Conservation (phyloP, 495 filamentous ascomycete genomes). For the Collariella sp. region DNA sequence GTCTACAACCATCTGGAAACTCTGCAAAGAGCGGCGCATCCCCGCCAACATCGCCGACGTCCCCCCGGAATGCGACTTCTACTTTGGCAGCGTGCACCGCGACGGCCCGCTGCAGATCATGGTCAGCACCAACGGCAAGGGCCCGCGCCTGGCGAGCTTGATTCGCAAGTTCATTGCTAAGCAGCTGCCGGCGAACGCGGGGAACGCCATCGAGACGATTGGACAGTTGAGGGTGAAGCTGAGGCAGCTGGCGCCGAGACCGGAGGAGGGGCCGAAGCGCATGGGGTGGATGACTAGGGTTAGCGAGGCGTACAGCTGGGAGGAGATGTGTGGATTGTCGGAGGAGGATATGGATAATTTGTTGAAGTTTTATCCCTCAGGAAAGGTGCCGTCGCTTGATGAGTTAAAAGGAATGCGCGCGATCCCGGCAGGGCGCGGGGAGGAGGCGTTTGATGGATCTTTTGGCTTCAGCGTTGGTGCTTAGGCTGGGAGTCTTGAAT, state of each 20-base stretch:
- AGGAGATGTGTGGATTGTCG: slow-evolving; percentile 76
- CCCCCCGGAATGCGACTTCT: slow-evolving; percentile 94
- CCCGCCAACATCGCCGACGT: slow-evolving; percentile 96
- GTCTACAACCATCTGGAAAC: slow-evolving; percentile 78
- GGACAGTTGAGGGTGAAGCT: slow-evolving; percentile 72
- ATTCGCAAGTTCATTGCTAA: slow-evolving; percentile 76
- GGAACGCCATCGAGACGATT: slow-evolving; percentile 74
- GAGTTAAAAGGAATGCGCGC: slow-evolving; percentile 44
- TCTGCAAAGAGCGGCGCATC: slow-evolving; percentile 77
- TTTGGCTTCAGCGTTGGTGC: slow-evolving; percentile 51
- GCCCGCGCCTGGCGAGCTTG: slow-evolving; percentile 81
- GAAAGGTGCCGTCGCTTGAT: slow-evolving; percentile 39
- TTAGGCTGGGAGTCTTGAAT: slow-evolving; percentile 25
- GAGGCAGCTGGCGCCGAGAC: slow-evolving; percentile 60
- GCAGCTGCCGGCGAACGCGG: slow-evolving; percentile 64
- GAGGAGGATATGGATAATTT: slow-evolving; percentile 78
- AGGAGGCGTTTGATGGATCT: slow-evolving; percentile 49
- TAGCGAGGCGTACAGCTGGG: slow-evolving; percentile 77
- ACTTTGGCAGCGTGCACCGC: slow-evolving; percentile 90
- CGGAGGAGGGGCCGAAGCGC: slow-evolving; percentile 70
- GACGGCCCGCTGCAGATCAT: slow-evolving; percentile 96
- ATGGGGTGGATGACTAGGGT: slow-evolving; percentile 96
- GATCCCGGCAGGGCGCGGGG: slow-evolving; percentile 38
- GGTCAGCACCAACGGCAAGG: slow-evolving; percentile 97
- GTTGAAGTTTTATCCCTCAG: slow-evolving; percentile 56